These are phyloP conservation scores for Solanum etuberosum DNA, from an alignment of 257 asterid species.

Conservation along the genomic window DNA sequence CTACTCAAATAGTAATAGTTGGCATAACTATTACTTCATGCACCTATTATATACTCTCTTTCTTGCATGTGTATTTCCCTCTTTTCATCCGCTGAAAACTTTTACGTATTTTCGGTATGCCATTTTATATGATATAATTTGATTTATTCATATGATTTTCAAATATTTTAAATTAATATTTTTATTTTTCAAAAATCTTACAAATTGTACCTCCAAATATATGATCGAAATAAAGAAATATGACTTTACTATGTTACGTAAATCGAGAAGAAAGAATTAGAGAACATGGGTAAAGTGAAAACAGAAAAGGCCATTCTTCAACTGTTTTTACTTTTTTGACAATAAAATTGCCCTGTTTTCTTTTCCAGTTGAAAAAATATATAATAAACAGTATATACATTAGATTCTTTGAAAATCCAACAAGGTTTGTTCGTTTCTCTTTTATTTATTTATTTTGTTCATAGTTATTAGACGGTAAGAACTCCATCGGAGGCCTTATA, in stretches of 20 bases:
- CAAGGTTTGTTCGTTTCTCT: neutral
- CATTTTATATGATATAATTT: neutral
- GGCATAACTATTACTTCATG: neutral
- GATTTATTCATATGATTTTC: neutral
- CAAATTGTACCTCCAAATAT: neutral
- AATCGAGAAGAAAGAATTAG: neutral
- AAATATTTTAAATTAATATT: neutral
- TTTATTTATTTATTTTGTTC: no score
- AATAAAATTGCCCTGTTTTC: neutral
- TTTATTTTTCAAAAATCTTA: neutral
- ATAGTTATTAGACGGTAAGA: no score
- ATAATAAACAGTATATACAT: neutral
- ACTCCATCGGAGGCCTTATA: no score
- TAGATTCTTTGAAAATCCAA: neutral
- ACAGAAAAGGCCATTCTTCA: neutral
- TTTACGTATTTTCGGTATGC: accelerated
- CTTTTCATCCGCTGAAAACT: neutral
- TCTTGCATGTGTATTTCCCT: neutral
- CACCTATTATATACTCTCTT: neutral
- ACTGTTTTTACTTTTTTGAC: neutral
- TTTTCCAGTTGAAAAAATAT: neutral
- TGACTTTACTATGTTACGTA: neutral
- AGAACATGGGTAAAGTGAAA: neutral
- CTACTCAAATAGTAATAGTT: no score
- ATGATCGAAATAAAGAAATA: neutral